phyloP scores from a whole-genome alignment of 2,329 filamentous ascomycete genomes.

The Fusarium sp. region DNA sequence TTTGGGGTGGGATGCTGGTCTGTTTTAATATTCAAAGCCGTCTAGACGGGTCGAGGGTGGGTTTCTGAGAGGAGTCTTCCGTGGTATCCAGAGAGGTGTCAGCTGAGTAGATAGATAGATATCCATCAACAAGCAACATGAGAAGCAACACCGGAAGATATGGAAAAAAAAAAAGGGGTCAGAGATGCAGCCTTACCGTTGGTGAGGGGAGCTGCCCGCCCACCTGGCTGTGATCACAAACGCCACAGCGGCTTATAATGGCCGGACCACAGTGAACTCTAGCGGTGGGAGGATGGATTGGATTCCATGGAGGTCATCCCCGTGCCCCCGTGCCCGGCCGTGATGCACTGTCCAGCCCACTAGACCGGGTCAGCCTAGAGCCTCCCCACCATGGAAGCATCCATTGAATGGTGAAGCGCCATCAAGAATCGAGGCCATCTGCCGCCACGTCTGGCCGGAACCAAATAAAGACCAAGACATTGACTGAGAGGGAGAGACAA shows the following conservation, averaged over 20 bases:
- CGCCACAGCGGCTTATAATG: conserved; percentile 20
- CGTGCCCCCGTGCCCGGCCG: not conserved
- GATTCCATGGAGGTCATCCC: not conserved
- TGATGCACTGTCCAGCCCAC: conserved; percentile 8
- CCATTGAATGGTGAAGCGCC: not conserved
- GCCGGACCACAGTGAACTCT: conserved; percentile 2
- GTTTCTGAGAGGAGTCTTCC: not conserved
- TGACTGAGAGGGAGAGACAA: conserved; percentile 2
- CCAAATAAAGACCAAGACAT: conserved; percentile 10
- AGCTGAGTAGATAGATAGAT: not conserved
- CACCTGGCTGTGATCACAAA: not conserved
- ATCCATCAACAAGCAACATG: not conserved
- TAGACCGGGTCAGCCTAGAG: not conserved
- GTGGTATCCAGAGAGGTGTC: not conserved
- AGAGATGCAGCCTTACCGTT: not conserved
- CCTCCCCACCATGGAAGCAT: not conserved
- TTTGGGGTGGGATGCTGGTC: conserved; percentile 4
- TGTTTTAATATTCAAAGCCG: not conserved
- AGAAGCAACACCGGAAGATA: not conserved
- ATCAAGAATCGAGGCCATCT: conserved; percentile 10
- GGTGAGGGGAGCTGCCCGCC: not conserved
- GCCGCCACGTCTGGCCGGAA: conserved; percentile 5
- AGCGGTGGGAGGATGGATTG: conserved; percentile 1
- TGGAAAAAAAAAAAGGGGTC: not conserved
- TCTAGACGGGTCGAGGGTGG: not conserved